Evolutionary conservation across 2,329 filamentous ascomycete species (phyloP), one percentile per base, ranked within the genome.

Genomic region (Ophiostoma perfectum): DNA sequence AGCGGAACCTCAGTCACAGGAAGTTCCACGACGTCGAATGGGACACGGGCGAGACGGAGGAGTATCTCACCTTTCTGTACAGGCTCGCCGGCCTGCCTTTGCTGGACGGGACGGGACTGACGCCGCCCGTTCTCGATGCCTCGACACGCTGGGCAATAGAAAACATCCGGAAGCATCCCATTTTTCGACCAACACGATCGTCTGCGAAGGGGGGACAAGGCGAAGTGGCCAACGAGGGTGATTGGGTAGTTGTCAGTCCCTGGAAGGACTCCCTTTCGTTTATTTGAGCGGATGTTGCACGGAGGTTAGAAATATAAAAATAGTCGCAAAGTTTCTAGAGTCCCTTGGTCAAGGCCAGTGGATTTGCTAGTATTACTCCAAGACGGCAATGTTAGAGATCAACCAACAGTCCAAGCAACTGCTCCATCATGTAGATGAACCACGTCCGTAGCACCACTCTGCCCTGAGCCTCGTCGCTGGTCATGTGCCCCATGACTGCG

Each of bases 11-110:
- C 4, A 75, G 80, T n/a, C 69, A 76, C 0, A 77, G 72, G 44
- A 80, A 79, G 62, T 86, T 85, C 70, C 84, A 86, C 72, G 82
- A 84, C 62, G 78, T 86, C 4, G 74, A 78, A 2, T 85, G 82
- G 82, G 82, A 84, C 9, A 77, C 76, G 3, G 83, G 82, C 0
- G 82, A 86, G 74, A 85, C 83, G 0, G 71, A 79, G 1, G 76
- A 76, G 8, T 86, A 80, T 78, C 74, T 86, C 2, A 74, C 75
- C 0, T 76, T 76, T 11, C 72, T 86, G 62, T 86, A 80, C 73
- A 72, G 77, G 6, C 76, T 86, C 65, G 81, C 83, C 0, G 84
- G 84, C 0, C 74, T 87, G 45, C 79, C 79, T 0, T 79, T 76
- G 14, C 72, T 87, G 58, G 76, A 75, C 39, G 83, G 82, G 0